Evolutionary conservation across 495 filamentous ascomycete genomes (phyloP), one percentile per base, ranked within the genome.

Genomic region (Penicillium ucsense): DNA sequence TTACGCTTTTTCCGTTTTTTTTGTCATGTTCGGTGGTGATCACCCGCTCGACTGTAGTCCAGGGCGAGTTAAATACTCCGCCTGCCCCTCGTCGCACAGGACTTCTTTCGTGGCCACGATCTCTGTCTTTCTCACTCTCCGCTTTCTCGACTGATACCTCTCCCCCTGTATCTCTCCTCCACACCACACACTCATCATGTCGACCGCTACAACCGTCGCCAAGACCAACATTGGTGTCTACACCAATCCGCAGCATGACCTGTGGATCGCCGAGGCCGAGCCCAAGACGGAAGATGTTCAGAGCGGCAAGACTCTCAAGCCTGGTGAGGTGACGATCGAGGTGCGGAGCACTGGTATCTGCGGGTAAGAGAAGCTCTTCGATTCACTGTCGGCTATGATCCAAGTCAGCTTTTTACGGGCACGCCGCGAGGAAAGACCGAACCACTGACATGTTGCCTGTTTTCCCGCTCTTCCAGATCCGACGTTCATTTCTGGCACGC

Each of bases 401-500:
- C 20, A 20, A 20, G 20, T 20, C 20, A 20, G 20, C 1, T 20
- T 1, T 20, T 20, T 20, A 20, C 20, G 20, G 20, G 20, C 20
- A 20, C 2, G 20, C 20, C 20, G 20, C 20, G 20, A 20, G 20
- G 20, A 20, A 20, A 20, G 20, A 20, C 20, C 20, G 20, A 20
- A 20, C 20, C 20, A 20, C 20, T 20, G 20, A 20, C 20, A 2
- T 20, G 20, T 20, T 20, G 20, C 20, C 20, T 20, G 20, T 11
- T 10, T 3, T 5, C 28, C 4, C 9, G 8, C 27, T 6, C 28
- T 12, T 3, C 27, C 58, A 94, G 88, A 40, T 94, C 88, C 45
- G 89, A 95, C 66, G 82, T 96, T 31, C 89, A 95, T 70, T 96
- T 96, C 76, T 94, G 89, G 89, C 88, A 90, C 62, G 84, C 83